phyloP scores from a whole-genome alignment of 2,329 filamentous ascomycete genomes.

The Colletotrichum filicis region DNA sequence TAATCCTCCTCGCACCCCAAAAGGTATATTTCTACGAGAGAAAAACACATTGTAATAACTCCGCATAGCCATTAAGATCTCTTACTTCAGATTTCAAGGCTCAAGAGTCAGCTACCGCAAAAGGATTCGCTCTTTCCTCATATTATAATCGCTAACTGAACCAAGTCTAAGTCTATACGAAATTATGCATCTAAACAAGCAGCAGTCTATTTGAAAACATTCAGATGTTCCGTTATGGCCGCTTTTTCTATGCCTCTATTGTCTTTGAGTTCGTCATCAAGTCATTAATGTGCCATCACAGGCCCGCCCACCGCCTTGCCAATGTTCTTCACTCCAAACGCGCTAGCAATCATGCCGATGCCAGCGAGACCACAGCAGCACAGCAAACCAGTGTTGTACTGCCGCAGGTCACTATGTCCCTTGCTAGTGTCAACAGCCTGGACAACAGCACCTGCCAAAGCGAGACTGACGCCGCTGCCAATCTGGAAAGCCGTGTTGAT shows the following conservation, averaged over 20 bases:
- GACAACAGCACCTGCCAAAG: conserved; percentile 16
- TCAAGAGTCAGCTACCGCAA: too few relatives aligned
- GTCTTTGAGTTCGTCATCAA: neutral
- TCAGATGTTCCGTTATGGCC: neutral
- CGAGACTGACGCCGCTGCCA: conserved; percentile 23
- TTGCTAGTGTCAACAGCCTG: conserved; percentile 25
- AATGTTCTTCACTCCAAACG: conserved; percentile 20
- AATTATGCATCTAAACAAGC: neutral
- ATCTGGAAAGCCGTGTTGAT: conserved; percentile 32
- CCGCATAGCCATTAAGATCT: too few relatives aligned
- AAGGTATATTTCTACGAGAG: too few relatives aligned
- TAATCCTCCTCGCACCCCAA: too few relatives aligned
- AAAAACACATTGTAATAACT: too few relatives aligned
- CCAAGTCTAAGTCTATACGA: too few relatives aligned
- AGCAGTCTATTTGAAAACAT: neutral
- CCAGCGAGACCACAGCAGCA: conserved; percentile 24
- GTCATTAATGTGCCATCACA: conserved; percentile 2
- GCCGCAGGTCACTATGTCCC: conserved; percentile 12
- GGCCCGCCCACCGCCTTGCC: conserved; percentile 8
- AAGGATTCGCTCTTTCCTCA: too few relatives aligned
- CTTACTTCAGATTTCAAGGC: too few relatives aligned
- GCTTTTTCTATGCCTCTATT: neutral
- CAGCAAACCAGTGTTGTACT: conserved; percentile 22
- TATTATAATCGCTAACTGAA: too few relatives aligned
- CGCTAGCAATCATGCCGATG: conserved; percentile 19